Conservation (phyloP, 148 eudicot genomes). For the Nyssa sinensis region DNA sequence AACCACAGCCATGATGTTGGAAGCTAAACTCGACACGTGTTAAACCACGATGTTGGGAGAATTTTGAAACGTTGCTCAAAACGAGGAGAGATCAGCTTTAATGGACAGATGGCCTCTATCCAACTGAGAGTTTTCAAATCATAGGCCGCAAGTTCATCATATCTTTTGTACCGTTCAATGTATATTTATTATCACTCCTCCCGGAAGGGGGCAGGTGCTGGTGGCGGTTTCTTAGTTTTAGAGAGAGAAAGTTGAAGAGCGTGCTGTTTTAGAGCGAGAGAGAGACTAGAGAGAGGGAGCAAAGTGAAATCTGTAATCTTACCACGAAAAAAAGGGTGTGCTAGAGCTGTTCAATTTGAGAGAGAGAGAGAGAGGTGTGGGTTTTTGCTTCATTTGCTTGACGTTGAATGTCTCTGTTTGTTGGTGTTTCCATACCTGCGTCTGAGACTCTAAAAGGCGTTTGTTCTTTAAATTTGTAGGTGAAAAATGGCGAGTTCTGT, state of each 20-base stretch:
- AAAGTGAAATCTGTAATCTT: constrained; percentile 3
- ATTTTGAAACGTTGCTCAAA: too few relatives aligned
- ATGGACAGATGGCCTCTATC: not conserved
- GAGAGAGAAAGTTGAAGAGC: not conserved
- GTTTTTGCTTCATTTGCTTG: not conserved
- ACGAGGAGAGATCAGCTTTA: not conserved
- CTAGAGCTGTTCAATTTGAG: not conserved
- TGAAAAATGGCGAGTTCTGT: constrained; percentile 29
- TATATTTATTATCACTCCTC: not conserved
- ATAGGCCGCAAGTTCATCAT: not conserved
- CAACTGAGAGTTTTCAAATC: not conserved
- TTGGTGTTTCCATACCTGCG: constrained; percentile 7
- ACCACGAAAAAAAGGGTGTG: not conserved
- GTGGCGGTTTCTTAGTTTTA: not conserved
- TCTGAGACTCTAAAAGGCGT: too few relatives aligned
- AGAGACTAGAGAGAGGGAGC: not conserved
- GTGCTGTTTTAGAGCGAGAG: not conserved
- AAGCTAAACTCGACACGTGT: not conserved
- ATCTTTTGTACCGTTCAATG: not conserved
- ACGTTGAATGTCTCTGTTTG: not conserved
- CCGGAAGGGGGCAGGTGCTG: not conserved
- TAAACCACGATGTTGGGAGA: not conserved
- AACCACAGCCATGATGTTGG: too few relatives aligned
- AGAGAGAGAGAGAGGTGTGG: not conserved
- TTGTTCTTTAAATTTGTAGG: constrained; percentile 20